Conservation (phyloP, 371 early-diverging fungal genomes). For the Lichtheimia corymbifera region DNA sequence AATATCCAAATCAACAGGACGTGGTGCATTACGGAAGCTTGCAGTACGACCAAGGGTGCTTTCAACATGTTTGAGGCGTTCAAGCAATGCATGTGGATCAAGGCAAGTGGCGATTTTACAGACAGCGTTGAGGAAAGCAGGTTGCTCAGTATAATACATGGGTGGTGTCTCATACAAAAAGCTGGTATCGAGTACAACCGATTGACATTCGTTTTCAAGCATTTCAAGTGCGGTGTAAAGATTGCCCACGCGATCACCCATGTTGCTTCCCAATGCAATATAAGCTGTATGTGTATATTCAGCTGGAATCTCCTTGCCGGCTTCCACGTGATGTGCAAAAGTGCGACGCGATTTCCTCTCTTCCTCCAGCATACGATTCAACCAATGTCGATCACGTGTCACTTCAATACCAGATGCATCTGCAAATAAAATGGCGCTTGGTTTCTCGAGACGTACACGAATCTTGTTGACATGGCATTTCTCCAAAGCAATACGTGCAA, state of each 20-base stretch:
- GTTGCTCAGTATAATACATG: constrained; percentile 95
- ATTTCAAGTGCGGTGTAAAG: constrained; percentile 74
- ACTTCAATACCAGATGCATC: constrained; percentile 91
- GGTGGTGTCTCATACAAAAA: constrained; percentile 96
- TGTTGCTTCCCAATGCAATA: constrained; percentile 92
- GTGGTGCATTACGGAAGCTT: constrained; percentile 84
- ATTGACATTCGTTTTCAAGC: constrained; percentile 53
- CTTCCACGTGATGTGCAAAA: constrained; percentile 30
- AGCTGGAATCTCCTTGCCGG: constrained; percentile 32
- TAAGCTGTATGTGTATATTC: constrained; percentile 52
- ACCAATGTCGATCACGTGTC: constrained; percentile 69
- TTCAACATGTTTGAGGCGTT: constrained; percentile 84
- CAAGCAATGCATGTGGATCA: constrained; percentile 75
- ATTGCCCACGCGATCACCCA: constrained; percentile 83
- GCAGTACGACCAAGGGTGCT: constrained; percentile 73
- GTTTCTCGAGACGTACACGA: constrained; percentile 88
- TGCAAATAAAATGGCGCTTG: constrained; percentile 90
- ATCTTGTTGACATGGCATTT: constrained; percentile 86
- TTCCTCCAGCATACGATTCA: constrained; percentile 33
- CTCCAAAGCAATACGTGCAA: constrained; percentile 71
- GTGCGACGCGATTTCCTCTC: constrained; percentile 30
- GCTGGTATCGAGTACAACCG: constrained; percentile 86
- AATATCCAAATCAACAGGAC: constrained; percentile 95
- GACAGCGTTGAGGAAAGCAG: constrained; percentile 87
- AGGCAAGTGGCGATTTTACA: constrained; percentile 83